These are phyloP conservation scores for Nidula microcarpa DNA, from an alignment of 768 basidiomycete genomes.

Conservation along the genomic window DNA sequence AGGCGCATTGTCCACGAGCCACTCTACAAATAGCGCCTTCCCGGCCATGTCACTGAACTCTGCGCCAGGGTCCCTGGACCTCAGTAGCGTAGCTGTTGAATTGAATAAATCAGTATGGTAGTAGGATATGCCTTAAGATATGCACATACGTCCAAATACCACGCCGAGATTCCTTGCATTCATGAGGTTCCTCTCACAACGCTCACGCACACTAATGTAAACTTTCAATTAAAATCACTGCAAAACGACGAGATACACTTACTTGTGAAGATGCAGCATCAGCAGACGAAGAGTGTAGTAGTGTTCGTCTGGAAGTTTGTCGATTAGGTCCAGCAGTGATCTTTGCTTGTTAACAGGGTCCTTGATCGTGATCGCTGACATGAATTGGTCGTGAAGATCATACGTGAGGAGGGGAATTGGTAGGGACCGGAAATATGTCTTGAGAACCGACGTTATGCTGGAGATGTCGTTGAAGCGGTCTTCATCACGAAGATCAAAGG, in stretches of 20 bases:
- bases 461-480: slow-evolving; percentile 97
- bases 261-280: slow-evolving; percentile 89
- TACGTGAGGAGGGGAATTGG: slow-evolving; percentile 90
- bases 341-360: slow-evolving; percentile 59
- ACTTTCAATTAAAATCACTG: slow-evolving; percentile 4
- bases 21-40: slow-evolving; percentile 90
- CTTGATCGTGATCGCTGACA: slow-evolving; percentile 66
- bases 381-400: slow-evolving; percentile 88
- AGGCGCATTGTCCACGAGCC: slow-evolving; percentile 88
- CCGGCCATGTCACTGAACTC: slow-evolving; percentile 99
- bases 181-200: slow-evolving; percentile 83
- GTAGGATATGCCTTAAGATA: background rate
- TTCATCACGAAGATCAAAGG: slow-evolving; percentile 84
- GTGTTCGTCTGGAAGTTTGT: slow-evolving; percentile 80
- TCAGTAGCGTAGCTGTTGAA: slow-evolving; percentile 85
- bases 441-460: slow-evolving; percentile 93
- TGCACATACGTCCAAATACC: slow-evolving; percentile 91
- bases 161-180: slow-evolving; percentile 93
- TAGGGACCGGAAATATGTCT: slow-evolving; percentile 92
- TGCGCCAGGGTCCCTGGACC: slow-evolving; percentile 77
- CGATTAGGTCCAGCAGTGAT: slow-evolving; percentile 64
- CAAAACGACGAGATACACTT: slow-evolving; percentile 19
- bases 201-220: slow-evolving; percentile 55
- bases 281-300: slow-evolving; percentile 80
- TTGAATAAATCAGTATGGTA: slow-evolving; percentile 7